Evolutionary conservation across 176 grass and related monocot genomes (phyloP).

Genomic region (Phoenix roebelenii): DNA sequence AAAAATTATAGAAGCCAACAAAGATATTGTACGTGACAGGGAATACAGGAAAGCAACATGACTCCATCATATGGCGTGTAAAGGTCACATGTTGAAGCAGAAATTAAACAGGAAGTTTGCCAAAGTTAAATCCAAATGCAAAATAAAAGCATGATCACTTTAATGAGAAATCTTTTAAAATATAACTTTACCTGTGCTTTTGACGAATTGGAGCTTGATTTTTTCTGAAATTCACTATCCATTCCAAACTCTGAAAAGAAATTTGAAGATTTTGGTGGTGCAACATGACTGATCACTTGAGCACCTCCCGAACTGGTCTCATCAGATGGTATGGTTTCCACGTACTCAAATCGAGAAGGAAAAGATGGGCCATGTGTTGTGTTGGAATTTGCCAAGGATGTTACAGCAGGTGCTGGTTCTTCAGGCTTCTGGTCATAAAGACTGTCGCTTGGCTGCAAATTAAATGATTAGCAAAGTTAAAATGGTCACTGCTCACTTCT

Average conservation of each 20-base stretch:
- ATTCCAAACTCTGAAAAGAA: conserved; percentile 82
- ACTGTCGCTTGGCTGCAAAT: conserved; percentile 56
- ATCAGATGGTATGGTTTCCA: conserved; percentile 32
- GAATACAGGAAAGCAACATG: too few relatives aligned
- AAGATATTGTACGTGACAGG: too few relatives aligned
- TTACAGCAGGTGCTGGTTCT: conserved; percentile 44
- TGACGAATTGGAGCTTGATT: conserved; percentile 40
- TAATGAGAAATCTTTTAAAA: not conserved
- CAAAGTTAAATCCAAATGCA: too few relatives aligned
- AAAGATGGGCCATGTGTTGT: conserved; percentile 30
- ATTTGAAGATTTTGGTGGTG: conserved; percentile 62
- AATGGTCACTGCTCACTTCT: too few relatives aligned
- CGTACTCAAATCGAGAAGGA: conserved; percentile 66
- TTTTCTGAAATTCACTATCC: conserved; percentile 63
- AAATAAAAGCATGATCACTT: not conserved
- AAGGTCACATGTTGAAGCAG: too few relatives aligned
- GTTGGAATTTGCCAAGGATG: conserved; percentile 27
- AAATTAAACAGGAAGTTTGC: too few relatives aligned
- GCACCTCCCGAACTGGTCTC: conserved; percentile 31
- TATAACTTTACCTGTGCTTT: conserved; percentile 51
- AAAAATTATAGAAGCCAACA: not conserved
- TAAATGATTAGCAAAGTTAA: conserved; percentile 3
- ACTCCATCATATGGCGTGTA: too few relatives aligned
- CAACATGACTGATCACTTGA: conserved; percentile 45
- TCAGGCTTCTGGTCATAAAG: conserved; percentile 89